Evolutionary conservation across 108 stramenopile species (phyloP), one percentile per base, ranked within the genome.

Genomic region (Thalassiosira profunda): DNA sequence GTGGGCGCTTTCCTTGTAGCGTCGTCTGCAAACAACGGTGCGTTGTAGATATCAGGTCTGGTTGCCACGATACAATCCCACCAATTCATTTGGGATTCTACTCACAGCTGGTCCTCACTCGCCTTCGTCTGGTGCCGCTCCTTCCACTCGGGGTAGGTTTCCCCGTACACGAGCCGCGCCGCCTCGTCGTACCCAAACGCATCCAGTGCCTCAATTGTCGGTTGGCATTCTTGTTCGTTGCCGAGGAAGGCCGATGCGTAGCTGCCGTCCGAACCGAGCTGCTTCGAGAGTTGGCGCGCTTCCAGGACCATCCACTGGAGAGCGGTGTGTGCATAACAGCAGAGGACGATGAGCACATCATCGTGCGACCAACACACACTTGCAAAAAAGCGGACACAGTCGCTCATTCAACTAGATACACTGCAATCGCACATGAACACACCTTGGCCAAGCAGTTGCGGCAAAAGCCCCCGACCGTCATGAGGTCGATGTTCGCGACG

Each of bases 401-500:
- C n/a, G n/a, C n/a, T n/a, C n/a, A n/a, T n/a, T n/a, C n/a, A n/a
- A n/a, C n/a, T n/a, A n/a, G n/a, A n/a, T n/a, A n/a, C n/a, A n/a
- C 0, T 42, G 37, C 44, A 0, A 9, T 33, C 47, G 21, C 21
- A 44, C 21, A 44, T 5, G 5, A 44, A 44, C 75, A 18, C 30
- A 79, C 77, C 77, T 84, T 86, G 28, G 79, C 71, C 59, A 86
- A 61, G 68, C 87, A 88, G 53, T 88, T 88, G 23, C 87, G 18
- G 61, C 87, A 84, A 41, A 88, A 88, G 17, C 87, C 87, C 7
- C 76, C 67, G 10, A 84, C 25, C 10, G 70, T 81, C 87, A 88
- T 85, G 38, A 88, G 67, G 33, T 76, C 70, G 54, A 97, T 91
- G 68, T 97, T 97, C 46, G 78, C 82, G 4, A 94, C 93, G 58